A percentile compares a stretch with the other conserved stretches of the same genome.
Evolutionary conservation across 2,329 filamentous ascomycete species (phyloP).

Genomic region (Colletotrichum sp.): DNA sequence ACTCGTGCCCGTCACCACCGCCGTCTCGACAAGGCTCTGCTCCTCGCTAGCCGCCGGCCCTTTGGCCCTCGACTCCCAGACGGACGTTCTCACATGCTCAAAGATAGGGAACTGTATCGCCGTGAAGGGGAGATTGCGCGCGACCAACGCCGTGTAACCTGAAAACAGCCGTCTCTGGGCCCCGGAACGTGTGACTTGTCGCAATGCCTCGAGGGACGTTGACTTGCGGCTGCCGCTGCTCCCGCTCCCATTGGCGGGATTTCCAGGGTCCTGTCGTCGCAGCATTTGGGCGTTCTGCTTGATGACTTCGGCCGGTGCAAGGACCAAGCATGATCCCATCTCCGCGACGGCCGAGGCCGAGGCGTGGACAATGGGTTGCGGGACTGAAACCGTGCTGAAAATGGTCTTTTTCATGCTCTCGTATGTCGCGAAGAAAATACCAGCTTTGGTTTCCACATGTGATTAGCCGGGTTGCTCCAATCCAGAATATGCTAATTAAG

Average conservation of each 20-base stretch:
- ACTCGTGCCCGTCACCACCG: constrained; percentile 72
- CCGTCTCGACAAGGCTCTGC: constrained; percentile 65
- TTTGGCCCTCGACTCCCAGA: constrained; percentile 46
- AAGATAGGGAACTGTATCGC: constrained; percentile 90
- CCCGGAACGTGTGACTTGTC: constrained; percentile 57
- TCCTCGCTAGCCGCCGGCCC: constrained; percentile 26
- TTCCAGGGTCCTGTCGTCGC: constrained; percentile 28
- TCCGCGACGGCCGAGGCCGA: constrained; percentile 79
- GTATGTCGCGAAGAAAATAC: constrained; percentile 90
- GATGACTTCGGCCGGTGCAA: constrained; percentile 88
- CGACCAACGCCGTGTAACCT: constrained; percentile 82
- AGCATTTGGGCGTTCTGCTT: constrained; percentile 96
- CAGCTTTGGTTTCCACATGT: constrained; percentile 55
- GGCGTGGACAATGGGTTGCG: constrained; percentile 74
- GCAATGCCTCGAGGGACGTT: constrained; percentile 55
- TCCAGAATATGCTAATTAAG: not conserved
- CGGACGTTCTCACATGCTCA: constrained; percentile 67
- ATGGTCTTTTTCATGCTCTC: constrained; percentile 75
- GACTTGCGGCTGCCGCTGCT: constrained; percentile 24
- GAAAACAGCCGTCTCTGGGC: constrained; percentile 63
- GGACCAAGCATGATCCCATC: constrained; percentile 82
- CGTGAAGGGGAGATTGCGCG: constrained; percentile 85
- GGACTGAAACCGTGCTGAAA: constrained; percentile 57
- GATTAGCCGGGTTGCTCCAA: not conserved
- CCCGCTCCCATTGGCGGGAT: not conserved